Percentiles rank a stretch among this genome's conserved stretches.
Conservation (phyloP, 2,329 filamentous ascomycete species). For the Aureobasidium leucospermi region DNA sequence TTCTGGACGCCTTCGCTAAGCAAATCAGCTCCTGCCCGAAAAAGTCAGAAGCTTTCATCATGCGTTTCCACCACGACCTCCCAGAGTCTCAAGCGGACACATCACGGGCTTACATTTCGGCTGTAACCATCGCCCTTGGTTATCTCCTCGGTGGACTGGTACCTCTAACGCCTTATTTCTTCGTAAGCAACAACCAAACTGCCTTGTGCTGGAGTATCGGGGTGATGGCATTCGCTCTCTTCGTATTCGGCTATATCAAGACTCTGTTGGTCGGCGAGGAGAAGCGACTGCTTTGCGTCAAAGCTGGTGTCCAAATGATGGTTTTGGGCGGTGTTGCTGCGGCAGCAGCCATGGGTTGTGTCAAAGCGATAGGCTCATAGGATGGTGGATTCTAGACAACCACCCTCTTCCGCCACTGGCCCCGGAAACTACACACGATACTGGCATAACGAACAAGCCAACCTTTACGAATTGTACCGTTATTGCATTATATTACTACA, state of each 20-base stretch:
- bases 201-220: conserved; percentile 53
- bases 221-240: conserved; percentile 54
- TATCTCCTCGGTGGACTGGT: conserved; percentile 66
- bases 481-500: not conserved
- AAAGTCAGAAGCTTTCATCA: not conserved
- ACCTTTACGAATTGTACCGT: not conserved
- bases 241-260: conserved; percentile 59
- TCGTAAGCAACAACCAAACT: conserved; percentile 37
- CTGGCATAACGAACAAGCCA: conserved; percentile 1
- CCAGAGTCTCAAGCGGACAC: conserved; percentile 35
- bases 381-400: not conserved
- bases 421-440: not conserved
- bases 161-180: conserved; percentile 64
- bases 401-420: not conserved
- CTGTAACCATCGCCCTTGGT: conserved; percentile 58
- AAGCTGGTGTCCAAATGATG: conserved; percentile 52
- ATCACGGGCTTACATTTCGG: conserved; percentile 44
- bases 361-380: conserved; percentile 11
- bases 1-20: not conserved
- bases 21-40: conserved; percentile 4
- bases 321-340: conserved; percentile 60
- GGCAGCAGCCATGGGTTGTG: conserved; percentile 36
- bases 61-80: conserved; percentile 34
- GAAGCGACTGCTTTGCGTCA: conserved; percentile 17
- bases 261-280: conserved; percentile 45